Percentiles rank a stretch among this genome's conserved stretches.
Conservation (phyloP, 106 monocot genomes). For the Chionographis japonica region DNA sequence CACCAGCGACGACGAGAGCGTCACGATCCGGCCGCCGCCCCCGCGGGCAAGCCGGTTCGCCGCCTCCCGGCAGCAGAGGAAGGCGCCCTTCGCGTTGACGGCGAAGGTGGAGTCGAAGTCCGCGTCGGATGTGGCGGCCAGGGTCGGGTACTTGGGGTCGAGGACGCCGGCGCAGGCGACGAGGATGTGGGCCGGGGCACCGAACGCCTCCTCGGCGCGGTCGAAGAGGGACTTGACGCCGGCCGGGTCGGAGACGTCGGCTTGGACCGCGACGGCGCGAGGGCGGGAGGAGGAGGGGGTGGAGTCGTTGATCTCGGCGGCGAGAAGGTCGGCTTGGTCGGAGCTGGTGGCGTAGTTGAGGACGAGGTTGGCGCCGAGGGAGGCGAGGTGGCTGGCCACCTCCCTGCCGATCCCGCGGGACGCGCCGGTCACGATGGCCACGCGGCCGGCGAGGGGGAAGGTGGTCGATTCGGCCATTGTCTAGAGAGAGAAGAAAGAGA, state of each 20-base stretch:
- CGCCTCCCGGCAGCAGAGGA: slow-evolving; percentile 53
- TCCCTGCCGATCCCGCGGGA: slow-evolving; percentile 60
- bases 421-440: slow-evolving; percentile 67
- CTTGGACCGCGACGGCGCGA: slow-evolving; percentile 38
- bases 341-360: slow-evolving; percentile 48
- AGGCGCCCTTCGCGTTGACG: slow-evolving; percentile 50
- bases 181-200: slow-evolving; percentile 32
- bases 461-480: too few species aligned
- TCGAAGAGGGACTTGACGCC: slow-evolving; percentile 57
- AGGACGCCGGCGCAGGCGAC: slow-evolving; percentile 47
- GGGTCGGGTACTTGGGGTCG: slow-evolving; percentile 23
- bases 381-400: slow-evolving; percentile 44
- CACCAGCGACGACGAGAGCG: slow-evolving; percentile 31
- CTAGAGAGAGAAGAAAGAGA: too few species aligned
- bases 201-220: slow-evolving; percentile 42
- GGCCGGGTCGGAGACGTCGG: slow-evolving; percentile 44
- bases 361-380: slow-evolving; percentile 55
- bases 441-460: slow-evolving; percentile 38
- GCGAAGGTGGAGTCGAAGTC: slow-evolving; percentile 33
- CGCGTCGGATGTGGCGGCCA: slow-evolving; percentile 27
- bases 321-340: slow-evolving; percentile 40
- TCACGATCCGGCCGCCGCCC: slow-evolving; percentile 55
- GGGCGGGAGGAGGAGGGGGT: not conserved
- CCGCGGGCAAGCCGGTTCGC: slow-evolving; percentile 34
- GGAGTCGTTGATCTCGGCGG: slow-evolving; percentile 25